A percentile compares a stretch with the other conserved stretches of the same genome.
phyloP scores from a whole-genome alignment of 257 asterid genomes.

The Agastache rugosa region DNA sequence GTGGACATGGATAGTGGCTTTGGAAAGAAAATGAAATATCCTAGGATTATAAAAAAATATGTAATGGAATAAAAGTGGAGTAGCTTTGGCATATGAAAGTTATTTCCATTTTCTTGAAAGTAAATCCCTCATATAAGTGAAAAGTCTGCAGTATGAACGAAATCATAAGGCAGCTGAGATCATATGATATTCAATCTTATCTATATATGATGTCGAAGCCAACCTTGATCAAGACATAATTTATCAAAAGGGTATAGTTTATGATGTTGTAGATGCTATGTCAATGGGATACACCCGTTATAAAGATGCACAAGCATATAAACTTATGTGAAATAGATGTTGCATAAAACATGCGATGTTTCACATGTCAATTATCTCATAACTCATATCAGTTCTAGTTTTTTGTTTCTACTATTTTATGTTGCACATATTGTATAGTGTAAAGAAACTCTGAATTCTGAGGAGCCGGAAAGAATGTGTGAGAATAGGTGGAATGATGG shows the following conservation, averaged over 20 bases:
- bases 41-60: conserved; percentile 12
- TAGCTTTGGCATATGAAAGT: conserved; percentile 39
- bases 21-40: conserved; percentile 28
- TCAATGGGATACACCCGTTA: too few relatives aligned
- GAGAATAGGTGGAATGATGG: too few relatives aligned
- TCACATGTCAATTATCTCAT: not conserved
- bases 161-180: conserved; percentile 27
- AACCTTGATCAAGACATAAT: not conserved
- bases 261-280: not conserved
- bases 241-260: not conserved
- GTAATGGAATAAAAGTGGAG: conserved; percentile 40
- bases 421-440: not conserved
- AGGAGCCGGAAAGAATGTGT: not conserved
- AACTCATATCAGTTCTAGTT: not conserved
- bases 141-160: not conserved
- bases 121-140: conserved; percentile 35
- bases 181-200: not conserved
- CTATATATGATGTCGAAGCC: not conserved
- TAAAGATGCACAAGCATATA: not conserved
- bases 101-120: conserved; percentile 42
- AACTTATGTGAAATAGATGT: not conserved
- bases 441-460: conserved; percentile 1
- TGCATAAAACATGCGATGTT: not conserved
- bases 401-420: not conserved
- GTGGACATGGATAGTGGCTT: conserved; percentile 30